These are phyloP conservation scores for Ambrosiella cleistominuta DNA, from an alignment of 2,329 filamentous ascomycete species.

Conservation along the genomic window DNA sequence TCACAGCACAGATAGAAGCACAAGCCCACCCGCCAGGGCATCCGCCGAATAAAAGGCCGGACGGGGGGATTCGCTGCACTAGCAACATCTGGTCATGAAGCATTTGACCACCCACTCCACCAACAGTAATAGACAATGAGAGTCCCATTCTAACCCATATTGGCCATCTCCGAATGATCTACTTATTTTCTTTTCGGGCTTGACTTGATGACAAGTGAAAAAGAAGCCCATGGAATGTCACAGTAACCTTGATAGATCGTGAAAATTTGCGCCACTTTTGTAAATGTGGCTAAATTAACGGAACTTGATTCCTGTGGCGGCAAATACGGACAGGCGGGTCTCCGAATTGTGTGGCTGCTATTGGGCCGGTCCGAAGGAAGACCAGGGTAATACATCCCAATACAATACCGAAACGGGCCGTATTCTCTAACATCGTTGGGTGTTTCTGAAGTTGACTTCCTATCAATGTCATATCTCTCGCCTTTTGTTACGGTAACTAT, in stretches of 20 bases:
- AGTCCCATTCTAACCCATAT: background rate
- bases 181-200: background rate
- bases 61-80: background rate
- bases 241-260: background rate
- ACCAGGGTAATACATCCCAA: too few relatives aligned
- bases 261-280: background rate
- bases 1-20: background rate
- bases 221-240: background rate
- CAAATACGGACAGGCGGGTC: too few relatives aligned
- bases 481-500: too few relatives aligned
- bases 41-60: conserved; percentile 10
- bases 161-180: background rate
- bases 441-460: too few relatives aligned
- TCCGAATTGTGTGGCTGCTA: too few relatives aligned
- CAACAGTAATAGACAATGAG: background rate
- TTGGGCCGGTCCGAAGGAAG: too few relatives aligned
- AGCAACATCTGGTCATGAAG: background rate
- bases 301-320: too few relatives aligned
- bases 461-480: too few relatives aligned
- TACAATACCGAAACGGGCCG: too few relatives aligned
- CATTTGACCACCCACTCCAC: background rate
- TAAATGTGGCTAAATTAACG: background rate
- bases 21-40: background rate
- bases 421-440: too few relatives aligned
- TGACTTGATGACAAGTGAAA: background rate